Conservation (phyloP, 441 rosid genomes). For the Flueggea neowawraea region DNA sequence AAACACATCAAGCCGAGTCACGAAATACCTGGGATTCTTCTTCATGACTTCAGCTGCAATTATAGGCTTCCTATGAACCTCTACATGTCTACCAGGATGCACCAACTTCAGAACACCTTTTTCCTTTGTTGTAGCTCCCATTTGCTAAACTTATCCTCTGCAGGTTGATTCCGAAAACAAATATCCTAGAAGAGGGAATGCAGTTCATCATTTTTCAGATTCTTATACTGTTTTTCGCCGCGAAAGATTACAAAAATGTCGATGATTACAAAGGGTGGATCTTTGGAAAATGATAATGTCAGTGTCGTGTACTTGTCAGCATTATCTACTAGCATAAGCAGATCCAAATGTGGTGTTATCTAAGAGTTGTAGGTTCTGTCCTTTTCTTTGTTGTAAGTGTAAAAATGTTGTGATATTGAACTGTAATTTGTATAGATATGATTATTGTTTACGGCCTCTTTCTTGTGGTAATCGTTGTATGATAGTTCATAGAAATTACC, state of each 20-base stretch:
- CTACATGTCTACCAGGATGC: constrained; percentile 35
- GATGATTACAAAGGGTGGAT: constrained; percentile 13
- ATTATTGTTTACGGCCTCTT: too few species aligned
- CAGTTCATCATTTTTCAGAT: neutral
- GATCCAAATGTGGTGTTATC: too few species aligned
- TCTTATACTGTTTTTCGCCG: constrained; percentile 9
- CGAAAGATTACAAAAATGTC: constrained; percentile 17
- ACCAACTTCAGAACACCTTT: constrained; percentile 37
- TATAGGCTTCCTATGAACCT: constrained; percentile 29
- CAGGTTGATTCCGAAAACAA: neutral
- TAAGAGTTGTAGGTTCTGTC: too few species aligned
- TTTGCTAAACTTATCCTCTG: neutral
- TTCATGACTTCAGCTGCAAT: constrained; percentile 36
- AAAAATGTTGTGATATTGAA: too few species aligned
- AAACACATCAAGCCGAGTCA: constrained; percentile 41
- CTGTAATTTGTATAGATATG: too few species aligned
- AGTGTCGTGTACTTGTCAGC: too few species aligned
- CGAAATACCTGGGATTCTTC: constrained; percentile 45
- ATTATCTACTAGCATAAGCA: too few species aligned
- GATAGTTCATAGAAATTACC: too few species aligned
- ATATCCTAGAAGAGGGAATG: constrained; percentile 16
- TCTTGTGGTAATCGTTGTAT: too few species aligned
- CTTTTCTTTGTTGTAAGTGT: too few species aligned
- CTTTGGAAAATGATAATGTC: constrained; percentile 6
- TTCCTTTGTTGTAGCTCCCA: constrained; percentile 19